Conservation (phyloP, 139 green algal genomes). For the Coelastrella sp. region DNA sequence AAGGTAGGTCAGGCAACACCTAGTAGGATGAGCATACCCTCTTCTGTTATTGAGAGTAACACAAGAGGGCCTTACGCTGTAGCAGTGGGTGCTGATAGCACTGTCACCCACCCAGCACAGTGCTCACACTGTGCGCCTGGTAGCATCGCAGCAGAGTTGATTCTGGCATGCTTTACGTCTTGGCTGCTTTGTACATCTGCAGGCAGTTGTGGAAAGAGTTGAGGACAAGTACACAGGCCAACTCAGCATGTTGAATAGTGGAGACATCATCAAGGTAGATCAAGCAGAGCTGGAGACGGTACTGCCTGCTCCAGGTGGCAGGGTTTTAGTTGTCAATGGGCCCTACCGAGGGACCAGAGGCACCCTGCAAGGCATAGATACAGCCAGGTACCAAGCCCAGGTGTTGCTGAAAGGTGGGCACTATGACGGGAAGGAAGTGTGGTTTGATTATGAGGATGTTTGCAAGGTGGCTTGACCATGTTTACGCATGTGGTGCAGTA, state of each 20-base stretch:
- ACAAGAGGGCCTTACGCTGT: no score
- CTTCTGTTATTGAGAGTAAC: no score
- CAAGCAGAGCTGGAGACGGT: slow-evolving; percentile 96
- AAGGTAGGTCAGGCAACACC: slow-evolving; percentile 67
- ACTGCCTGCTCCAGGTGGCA: slow-evolving; percentile 65
- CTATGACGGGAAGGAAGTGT: slow-evolving; percentile 63
- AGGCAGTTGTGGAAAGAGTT: slow-evolving; percentile 81
- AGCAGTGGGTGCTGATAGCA: no score
- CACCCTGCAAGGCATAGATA: slow-evolving; percentile 73
- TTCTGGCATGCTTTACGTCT: no score
- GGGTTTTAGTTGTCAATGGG: slow-evolving; percentile 86
- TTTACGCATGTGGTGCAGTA: background rate
- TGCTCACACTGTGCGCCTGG: background rate
- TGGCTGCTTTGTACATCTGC: background rate
- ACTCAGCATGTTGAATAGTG: slow-evolving; percentile 80
- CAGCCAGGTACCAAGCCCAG: slow-evolving; percentile 73
- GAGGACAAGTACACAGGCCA: slow-evolving; percentile 84
- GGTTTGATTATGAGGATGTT: slow-evolving; percentile 94
- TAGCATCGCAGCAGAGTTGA: background rate
- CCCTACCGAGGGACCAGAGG: slow-evolving; percentile 66
- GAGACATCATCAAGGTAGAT: slow-evolving; percentile 88
- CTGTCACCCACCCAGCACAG: no score
- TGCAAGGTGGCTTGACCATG: slow-evolving; percentile 71
- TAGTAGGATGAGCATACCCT: no score
- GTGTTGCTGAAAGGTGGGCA: slow-evolving; percentile 63